Conservation (phyloP, 257 asterid genomes). For the Solanum dulcamara region DNA sequence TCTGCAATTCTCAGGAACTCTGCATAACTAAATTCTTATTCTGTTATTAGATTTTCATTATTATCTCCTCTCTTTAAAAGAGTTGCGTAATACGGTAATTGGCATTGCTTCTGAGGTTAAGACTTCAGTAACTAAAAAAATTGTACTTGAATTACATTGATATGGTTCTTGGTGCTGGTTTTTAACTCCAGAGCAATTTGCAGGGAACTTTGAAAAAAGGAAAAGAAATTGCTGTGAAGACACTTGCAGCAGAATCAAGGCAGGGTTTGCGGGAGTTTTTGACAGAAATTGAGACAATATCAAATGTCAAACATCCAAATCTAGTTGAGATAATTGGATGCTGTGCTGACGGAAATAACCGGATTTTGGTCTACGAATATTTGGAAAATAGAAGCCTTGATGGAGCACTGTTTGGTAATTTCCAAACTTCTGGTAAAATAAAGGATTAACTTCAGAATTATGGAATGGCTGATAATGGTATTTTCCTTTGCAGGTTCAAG, state of each 20-base stretch:
- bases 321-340: slow-evolving; percentile 79
- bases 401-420: slow-evolving; percentile 57
- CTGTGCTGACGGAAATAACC: slow-evolving; percentile 57
- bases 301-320: slow-evolving; percentile 79
- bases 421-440: neutral
- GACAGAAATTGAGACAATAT: slow-evolving; percentile 75
- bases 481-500: slow-evolving; percentile 33
- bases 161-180: neutral
- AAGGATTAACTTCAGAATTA: neutral
- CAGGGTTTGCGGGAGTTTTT: slow-evolving; percentile 79
- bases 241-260: slow-evolving; percentile 65
- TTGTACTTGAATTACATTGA: neutral
- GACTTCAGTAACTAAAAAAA: neutral
- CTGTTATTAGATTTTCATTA: neutral
- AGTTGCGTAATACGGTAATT: neutral
- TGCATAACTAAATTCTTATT: neutral
- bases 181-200: slow-evolving; percentile 20
- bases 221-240: slow-evolving; percentile 60
- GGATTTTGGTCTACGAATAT: slow-evolving; percentile 75
- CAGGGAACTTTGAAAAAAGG: slow-evolving; percentile 66
- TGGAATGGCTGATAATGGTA: slow-evolving; percentile 3
- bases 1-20: neutral
- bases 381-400: slow-evolving; percentile 76
- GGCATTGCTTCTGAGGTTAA: neutral
- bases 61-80: neutral